Percentiles rank a stretch among this genome's conserved stretches.
Evolutionary conservation across 768 basidiomycete species (phyloP).

Genomic region (Rhodotorula graminis): DNA sequence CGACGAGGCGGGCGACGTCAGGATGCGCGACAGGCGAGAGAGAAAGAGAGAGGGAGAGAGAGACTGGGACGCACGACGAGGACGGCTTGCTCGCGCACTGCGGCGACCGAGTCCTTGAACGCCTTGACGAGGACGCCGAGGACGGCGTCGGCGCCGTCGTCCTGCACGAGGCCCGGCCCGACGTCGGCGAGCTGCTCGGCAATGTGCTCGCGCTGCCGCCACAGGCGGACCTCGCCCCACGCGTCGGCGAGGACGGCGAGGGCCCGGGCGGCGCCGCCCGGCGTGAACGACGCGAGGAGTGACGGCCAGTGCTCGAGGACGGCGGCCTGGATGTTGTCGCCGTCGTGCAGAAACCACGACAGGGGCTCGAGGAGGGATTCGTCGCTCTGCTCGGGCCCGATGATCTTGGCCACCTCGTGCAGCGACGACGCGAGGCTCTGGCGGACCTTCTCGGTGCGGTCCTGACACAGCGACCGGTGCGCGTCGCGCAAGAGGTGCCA

Average conservation of each 20-base stretch:
- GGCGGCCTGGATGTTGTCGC: conserved; percentile 66
- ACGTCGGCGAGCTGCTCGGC: conserved; percentile 58
- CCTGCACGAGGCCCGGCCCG: conserved; percentile 48
- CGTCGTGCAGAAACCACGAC: conserved; percentile 55
- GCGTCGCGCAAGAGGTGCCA: conserved; percentile 67
- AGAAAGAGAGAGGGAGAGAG: neutral
- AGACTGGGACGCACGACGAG: conserved; percentile 61
- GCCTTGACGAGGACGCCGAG: conserved; percentile 60
- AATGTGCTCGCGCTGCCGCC: conserved; percentile 75
- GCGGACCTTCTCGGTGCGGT: conserved; percentile 61
- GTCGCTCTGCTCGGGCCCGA: conserved; percentile 65
- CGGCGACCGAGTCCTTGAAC: conserved; percentile 72
- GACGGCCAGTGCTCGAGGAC: conserved; percentile 61
- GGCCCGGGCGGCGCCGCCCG: conserved; percentile 52
- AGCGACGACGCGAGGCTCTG: conserved; percentile 79
- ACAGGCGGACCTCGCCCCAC: conserved; percentile 63
- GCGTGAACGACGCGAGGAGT: conserved; percentile 57
- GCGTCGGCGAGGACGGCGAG: conserved; percentile 51
- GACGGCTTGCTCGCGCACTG: conserved; percentile 74
- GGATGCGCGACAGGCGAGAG: conserved; percentile 18
- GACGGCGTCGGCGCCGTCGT: conserved; percentile 51
- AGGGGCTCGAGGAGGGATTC: conserved; percentile 66
- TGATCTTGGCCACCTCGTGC: conserved; percentile 80
- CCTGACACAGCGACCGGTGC: conserved; percentile 64
- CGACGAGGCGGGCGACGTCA: neutral